Base-by-base conservation (phyloP, 768 basidiomycete genomes). In the Dioszegia hungarica region DNA sequence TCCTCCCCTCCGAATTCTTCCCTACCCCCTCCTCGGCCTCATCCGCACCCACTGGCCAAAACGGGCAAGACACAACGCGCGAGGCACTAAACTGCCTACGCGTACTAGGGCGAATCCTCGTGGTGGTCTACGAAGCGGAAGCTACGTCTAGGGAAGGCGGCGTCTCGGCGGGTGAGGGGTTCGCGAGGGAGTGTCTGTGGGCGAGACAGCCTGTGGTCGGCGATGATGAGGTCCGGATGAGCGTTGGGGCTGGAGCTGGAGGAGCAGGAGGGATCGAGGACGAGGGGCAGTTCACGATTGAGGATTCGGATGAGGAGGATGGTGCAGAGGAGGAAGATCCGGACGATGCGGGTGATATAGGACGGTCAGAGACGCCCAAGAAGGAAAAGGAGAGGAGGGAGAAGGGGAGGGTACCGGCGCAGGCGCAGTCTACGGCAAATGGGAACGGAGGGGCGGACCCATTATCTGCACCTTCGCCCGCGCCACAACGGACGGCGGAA, bases 61-160 rank as follows among this genome's bases (percentile, higher is more conserved):
- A 84, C 83, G 59, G 80, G 82, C 61, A 89, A 84, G 79, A 90
- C 27, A 86, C 87, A 1, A 90, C 69, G 0, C 56, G 86, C 63
- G 87, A 97, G 73, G 89, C 86, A 3, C 80, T 99, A 41, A 98
- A 95, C 69, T 92, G 91, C 70, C 72, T 97, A n/a, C 83, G 94
- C 27, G 83, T 97, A 8, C 82, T 99, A 19, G 86, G 90, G 57
- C 83, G 95, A 46, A 82, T 97, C 19, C 79, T 98, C 15, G 93
- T 93, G 2, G 85, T 93, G n/a, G 77, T 97, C 39, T 92, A 93
- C 56, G 76, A 77, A 46, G 53, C 63, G 1, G 74, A 74, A 19
- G 62, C 60, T 11, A 73, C 69, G 37, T 48, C 57, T 1, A 66
- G 88, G 87, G 31, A 85, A 88, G 58, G 45, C n/a, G 40, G 43